A percentile compares a stretch with the other conserved stretches of the same genome.
Conservation (phyloP, 257 asterid species). For the Primulina huaijiensis region DNA sequence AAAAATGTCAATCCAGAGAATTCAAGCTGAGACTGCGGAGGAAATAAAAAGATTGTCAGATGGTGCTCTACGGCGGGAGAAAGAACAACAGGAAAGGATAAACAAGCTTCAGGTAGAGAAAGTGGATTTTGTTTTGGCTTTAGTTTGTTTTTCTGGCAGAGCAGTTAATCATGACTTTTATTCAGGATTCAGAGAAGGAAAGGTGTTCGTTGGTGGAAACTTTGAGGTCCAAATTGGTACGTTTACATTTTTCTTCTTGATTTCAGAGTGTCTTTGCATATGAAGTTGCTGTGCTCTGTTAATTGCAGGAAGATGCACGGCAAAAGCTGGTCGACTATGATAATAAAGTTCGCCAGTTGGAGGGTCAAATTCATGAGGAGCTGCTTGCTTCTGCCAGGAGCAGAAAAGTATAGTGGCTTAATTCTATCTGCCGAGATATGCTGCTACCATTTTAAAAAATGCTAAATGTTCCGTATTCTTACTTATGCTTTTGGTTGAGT, state of each 20-base stretch:
- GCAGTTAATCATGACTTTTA: slow-evolving; percentile 20
- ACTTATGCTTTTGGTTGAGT: slow-evolving; percentile 26
- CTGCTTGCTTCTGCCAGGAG: slow-evolving; percentile 60
- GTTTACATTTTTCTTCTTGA: slow-evolving; percentile 23
- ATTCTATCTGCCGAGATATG: slow-evolving; percentile 14
- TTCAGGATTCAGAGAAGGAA: slow-evolving; percentile 90
- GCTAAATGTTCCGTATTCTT: slow-evolving; percentile 13
- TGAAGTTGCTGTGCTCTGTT: slow-evolving; percentile 18
- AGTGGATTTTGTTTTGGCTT: slow-evolving; percentile 17
- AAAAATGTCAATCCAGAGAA: slow-evolving; percentile 68
- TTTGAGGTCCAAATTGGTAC: slow-evolving; percentile 91
- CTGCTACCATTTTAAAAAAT: slow-evolving; percentile 10
- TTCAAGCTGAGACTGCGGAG: slow-evolving; percentile 82
- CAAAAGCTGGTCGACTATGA: slow-evolving; percentile 83
- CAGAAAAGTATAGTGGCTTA: slow-evolving; percentile 51
- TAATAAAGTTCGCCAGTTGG: slow-evolving; percentile 88
- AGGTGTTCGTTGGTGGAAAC: slow-evolving; percentile 68
- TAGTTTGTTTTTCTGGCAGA: slow-evolving; percentile 16
- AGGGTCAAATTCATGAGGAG: slow-evolving; percentile 71
- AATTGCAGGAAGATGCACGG: slow-evolving; percentile 80
- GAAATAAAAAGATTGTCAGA: slow-evolving; percentile 69
- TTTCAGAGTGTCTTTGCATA: slow-evolving; percentile 18
- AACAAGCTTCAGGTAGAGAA: slow-evolving; percentile 74
- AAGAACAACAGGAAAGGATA: slow-evolving; percentile 88
- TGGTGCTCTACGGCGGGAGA: slow-evolving; percentile 67